Conservation (phyloP, 2,329 filamentous ascomycete species). For the Aspergillus phoenicis region DNA sequence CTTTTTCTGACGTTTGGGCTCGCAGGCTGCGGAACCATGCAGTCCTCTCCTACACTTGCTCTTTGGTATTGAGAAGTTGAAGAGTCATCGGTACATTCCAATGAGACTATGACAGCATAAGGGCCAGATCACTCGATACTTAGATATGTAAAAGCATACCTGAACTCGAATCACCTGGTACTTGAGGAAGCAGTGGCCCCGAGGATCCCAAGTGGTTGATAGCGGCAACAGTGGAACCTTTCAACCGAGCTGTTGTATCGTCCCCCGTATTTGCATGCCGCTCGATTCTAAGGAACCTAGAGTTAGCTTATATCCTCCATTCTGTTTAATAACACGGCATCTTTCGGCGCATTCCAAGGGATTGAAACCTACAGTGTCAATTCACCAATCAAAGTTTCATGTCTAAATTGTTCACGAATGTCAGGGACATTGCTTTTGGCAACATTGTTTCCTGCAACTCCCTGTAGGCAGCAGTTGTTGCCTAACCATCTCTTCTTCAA, state of each 20-base stretch:
- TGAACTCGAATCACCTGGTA: background rate
- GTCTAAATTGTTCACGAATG: conserved; percentile 83
- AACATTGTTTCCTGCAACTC: conserved; percentile 85
- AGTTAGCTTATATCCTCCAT: background rate
- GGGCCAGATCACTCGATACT: background rate
- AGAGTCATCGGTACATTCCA: background rate
- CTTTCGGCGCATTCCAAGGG: background rate
- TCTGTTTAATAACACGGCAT: background rate
- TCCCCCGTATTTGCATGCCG: background rate
- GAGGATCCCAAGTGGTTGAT: background rate
- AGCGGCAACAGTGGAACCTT: background rate
- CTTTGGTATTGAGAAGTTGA: background rate
- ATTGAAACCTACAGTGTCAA: conserved; percentile 68
- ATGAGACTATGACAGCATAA: background rate
- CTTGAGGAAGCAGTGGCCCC: background rate
- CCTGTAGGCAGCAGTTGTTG: conserved; percentile 72
- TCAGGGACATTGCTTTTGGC: conserved; percentile 96
- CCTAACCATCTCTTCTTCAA: conserved; percentile 94
- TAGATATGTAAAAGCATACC: background rate
- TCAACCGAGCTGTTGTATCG: background rate
- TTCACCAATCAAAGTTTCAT: conserved; percentile 84
- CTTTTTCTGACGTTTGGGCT: background rate
- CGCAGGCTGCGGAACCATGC: background rate
- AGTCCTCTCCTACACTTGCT: background rate
- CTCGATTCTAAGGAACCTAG: background rate